Percentiles rank a stretch among this genome's conserved stretches.
Conservation (phyloP, 805 yeast species). For the Wickerhamiella sorbophila region DNA sequence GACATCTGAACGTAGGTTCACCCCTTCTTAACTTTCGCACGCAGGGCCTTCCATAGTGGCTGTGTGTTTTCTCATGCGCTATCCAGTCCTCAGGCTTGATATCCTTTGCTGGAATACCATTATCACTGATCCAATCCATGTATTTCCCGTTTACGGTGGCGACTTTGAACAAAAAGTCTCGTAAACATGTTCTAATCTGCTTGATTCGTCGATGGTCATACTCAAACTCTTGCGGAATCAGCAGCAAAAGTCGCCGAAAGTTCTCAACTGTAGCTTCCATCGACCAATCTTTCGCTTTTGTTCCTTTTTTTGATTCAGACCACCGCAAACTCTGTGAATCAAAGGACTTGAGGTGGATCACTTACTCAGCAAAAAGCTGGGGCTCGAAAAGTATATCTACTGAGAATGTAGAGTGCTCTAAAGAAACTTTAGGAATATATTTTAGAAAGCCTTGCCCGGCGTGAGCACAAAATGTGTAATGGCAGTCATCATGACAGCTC, state of each 20-base stretch:
- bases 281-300: too few relatives aligned
- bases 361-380: too few relatives aligned
- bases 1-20: constrained; percentile 67
- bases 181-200: constrained; percentile 19
- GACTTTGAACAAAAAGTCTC: constrained; percentile 32
- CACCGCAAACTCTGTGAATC: too few relatives aligned
- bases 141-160: constrained; percentile 32
- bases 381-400: too few relatives aligned
- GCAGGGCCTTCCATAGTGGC: constrained; percentile 58
- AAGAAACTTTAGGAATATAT: too few relatives aligned
- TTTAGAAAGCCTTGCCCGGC: too few relatives aligned
- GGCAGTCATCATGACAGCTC: too few relatives aligned
- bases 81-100: constrained; percentile 16
- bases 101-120: neutral
- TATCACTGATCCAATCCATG: constrained; percentile 13
- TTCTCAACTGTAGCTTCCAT: neutral
- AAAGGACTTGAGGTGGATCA: too few relatives aligned
- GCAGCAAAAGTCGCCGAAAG: constrained; percentile 16
- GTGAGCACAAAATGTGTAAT: too few relatives aligned
- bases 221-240: constrained; percentile 21
- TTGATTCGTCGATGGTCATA: constrained; percentile 16
- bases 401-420: too few relatives aligned
- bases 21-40: constrained; percentile 60
- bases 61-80: constrained; percentile 14
- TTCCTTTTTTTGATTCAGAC: too few relatives aligned